Conservation (phyloP, 345 rosid species). For the Populus ilicifolia region DNA sequence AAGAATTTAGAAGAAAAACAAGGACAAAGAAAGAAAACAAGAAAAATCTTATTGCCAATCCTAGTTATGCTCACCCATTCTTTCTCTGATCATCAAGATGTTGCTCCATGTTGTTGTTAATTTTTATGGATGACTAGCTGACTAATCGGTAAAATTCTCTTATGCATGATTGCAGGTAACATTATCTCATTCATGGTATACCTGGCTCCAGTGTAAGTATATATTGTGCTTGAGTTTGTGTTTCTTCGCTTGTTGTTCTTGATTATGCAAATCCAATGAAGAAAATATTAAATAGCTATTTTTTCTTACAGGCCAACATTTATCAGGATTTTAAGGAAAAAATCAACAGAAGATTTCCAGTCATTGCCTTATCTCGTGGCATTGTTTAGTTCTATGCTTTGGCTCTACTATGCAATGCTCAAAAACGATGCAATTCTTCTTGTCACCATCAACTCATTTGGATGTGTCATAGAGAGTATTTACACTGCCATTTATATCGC, state of each 20-base stretch:
- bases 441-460: constrained; percentile 78
- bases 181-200: constrained; percentile 60
- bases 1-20: background rate
- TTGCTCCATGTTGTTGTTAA: background rate
- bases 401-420: constrained; percentile 78
- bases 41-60: background rate
- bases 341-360: constrained; percentile 73
- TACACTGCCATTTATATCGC: constrained; percentile 58
- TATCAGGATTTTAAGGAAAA: constrained; percentile 56
- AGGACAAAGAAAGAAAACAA: background rate
- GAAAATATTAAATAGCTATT: background rate
- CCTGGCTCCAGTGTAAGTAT: constrained; percentile 84
- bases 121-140: background rate
- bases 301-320: constrained; percentile 64
- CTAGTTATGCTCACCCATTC: background rate
- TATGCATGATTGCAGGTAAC: constrained; percentile 51
- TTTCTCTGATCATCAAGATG: background rate
- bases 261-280: background rate
- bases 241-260: background rate
- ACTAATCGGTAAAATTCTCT: background rate
- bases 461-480: constrained; percentile 61
- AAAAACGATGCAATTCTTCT: constrained; percentile 61
- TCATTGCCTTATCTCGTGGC: constrained; percentile 83
- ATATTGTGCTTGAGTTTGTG: background rate
- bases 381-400: constrained; percentile 81